Evolutionary conservation across 805 yeast species (phyloP).

Genomic region (Wickerhamiella brachini): DNA sequence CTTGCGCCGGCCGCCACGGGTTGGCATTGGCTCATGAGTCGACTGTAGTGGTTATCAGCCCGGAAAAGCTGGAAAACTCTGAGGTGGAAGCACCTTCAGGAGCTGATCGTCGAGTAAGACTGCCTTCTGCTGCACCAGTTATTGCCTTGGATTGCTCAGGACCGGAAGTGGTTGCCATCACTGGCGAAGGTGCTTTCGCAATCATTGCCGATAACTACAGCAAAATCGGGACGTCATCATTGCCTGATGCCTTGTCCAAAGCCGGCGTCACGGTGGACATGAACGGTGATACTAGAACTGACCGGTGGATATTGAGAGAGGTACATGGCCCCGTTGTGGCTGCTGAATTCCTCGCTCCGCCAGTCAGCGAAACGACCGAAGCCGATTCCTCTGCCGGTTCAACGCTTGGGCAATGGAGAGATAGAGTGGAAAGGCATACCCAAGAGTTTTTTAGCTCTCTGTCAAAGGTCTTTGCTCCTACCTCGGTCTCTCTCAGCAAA

Average conservation of each 20-base stretch:
- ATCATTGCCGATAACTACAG: not conserved
- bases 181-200: not conserved
- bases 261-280: not conserved
- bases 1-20: not conserved
- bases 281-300: not conserved
- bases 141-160: not conserved
- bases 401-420: not conserved
- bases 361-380: not conserved
- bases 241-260: not conserved
- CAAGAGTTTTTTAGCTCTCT: not conserved
- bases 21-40: not conserved
- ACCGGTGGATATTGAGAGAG: not conserved
- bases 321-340: not conserved
- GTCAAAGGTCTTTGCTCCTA: not conserved
- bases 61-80: not conserved
- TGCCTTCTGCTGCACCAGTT: not conserved
- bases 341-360: not conserved
- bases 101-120: not conserved
- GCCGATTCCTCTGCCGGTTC: not conserved
- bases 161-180: not conserved
- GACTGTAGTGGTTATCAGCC: not conserved
- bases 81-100: not conserved
- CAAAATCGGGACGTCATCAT: not conserved
- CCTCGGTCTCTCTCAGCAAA: slow-evolving; percentile 8
- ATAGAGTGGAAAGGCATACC: not conserved